Base-by-base conservation (phyloP, 768 basidiomycete species). In the Tulasnella sp. region DNA sequence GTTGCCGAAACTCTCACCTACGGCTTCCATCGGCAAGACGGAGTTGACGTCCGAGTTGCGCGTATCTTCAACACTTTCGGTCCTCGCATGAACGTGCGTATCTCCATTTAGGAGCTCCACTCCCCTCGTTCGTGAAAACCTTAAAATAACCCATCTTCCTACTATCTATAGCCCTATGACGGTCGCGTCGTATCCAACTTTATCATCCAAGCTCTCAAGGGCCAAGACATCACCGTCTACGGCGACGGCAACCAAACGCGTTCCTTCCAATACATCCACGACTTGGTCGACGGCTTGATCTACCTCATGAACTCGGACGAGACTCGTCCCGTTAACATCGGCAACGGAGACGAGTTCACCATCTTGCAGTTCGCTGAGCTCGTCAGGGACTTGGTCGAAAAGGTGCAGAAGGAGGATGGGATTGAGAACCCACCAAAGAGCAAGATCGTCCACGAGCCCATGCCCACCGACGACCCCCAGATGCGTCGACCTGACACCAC, bases 111-210 rank as follows among this genome's bases (percentile, higher is more conserved):
- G 37, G 14, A 68, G 12, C 38, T 31, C 19, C 68, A 29, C n/a
- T n/a, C 25, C 67, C 22, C 36, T n/a, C 49, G 9, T 38, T 72
- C 15, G 45, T 7, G 36, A 17, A 34, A 70, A 12, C 58, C 5
- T 74, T 39, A 67, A 52, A 73, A 19, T 71, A 37, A 42, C 37
- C 9, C 49, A 22, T 25, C 17, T 71, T 42, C 19, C 25, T 31
- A 14, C 77, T 22, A 34, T 25, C 34, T 70, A 58, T 49, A 97
- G 85, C 94, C 96, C 8, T 89, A 89, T 81, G 97, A 99, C 81
- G 97, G 97, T 17, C 93, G 97, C 76, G 96, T 99, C 79, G 97
- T 99, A 36, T 97, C 95, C 81, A 99, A 99, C 85, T 99, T 99
- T 84, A 97, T 97, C 82, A 93, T 99, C 72, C 96, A 98, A 81